Evolutionary conservation across 352 stramenopile genomes (phyloP).

Genomic region (Globisporangium solare): DNA sequence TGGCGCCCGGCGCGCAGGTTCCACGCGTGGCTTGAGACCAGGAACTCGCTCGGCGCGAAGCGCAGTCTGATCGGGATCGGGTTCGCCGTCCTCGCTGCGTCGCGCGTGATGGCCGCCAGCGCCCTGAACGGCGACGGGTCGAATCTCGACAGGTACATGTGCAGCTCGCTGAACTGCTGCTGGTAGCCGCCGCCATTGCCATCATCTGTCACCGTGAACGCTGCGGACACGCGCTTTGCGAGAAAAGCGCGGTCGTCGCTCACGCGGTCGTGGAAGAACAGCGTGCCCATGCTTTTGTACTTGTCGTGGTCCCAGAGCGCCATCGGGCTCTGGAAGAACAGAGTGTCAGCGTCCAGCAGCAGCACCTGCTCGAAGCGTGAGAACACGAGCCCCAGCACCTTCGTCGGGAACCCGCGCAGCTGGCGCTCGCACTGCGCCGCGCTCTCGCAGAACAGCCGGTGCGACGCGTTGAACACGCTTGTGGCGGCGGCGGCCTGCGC

Average conservation of each 20-base stretch:
- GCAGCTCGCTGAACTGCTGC: conserved; percentile 30
- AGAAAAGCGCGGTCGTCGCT: conserved; percentile 40
- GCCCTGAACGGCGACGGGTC: conserved; percentile 35
- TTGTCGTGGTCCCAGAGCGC: conserved; percentile 47
- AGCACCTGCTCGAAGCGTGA: conserved; percentile 70
- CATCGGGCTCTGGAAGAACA: conserved; percentile 61
- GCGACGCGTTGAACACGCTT: conserved; percentile 19
- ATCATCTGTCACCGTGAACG: no score
- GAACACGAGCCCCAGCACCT: conserved; percentile 55
- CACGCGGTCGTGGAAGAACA: conserved; percentile 55
- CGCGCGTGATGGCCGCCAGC: conserved; percentile 30
- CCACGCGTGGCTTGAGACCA: conserved; percentile 58
- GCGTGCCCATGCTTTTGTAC: conserved; percentile 44
- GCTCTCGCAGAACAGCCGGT: conserved; percentile 46
- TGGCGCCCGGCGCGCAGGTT: conserved; percentile 59
- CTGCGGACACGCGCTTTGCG: conserved; percentile 17
- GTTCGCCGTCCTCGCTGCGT: neutral
- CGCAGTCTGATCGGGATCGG: conserved; percentile 15
- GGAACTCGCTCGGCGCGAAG: conserved; percentile 49
- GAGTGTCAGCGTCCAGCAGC: conserved; percentile 66
- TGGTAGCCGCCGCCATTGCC: neutral
- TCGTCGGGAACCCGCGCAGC: conserved; percentile 60
- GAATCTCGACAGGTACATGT: conserved; percentile 51
- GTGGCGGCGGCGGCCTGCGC: conserved; percentile 24
- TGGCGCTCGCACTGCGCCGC: conserved; percentile 33